These are phyloP conservation scores for Colletotrichum limetticola DNA, from an alignment of 2,329 filamentous ascomycete species.

Conservation along the genomic window DNA sequence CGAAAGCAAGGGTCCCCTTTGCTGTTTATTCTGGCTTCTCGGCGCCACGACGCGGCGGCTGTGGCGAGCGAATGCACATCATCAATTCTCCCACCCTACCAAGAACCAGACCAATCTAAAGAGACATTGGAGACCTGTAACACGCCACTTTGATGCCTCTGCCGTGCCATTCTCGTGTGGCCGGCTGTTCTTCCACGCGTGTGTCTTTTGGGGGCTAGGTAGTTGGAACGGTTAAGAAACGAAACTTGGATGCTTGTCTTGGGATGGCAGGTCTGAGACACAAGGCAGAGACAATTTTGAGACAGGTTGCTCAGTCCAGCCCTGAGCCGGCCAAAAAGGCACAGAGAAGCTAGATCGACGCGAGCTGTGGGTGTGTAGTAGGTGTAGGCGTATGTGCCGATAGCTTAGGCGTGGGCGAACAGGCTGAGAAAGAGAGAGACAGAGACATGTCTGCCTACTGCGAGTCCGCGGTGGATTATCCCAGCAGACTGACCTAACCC, in stretches of 20 bases:
- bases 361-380: too few species aligned
- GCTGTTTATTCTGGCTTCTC: constrained; percentile 1
- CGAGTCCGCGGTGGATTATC: constrained; percentile 17
- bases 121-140: constrained; percentile 5
- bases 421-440: not conserved
- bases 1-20: not conserved
- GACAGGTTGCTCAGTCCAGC: constrained; percentile 8
- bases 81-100: not conserved
- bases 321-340: not conserved
- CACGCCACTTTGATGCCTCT: constrained; percentile 31
- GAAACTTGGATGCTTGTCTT: constrained; percentile 25
- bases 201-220: not conserved
- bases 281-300: not conserved
- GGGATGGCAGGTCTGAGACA: constrained; percentile 23
- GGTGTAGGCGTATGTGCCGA: not conserved
- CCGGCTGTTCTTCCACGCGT: not conserved
- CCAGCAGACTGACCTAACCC: constrained; percentile 26
- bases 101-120: constrained; percentile 14
- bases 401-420: not conserved
- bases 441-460: not conserved
- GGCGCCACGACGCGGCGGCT: constrained; percentile 19
- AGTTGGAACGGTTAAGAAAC: not conserved
- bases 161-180: constrained; percentile 15
- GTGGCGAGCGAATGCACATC: constrained; percentile 20
- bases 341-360: not conserved